phyloP scores from a whole-genome alignment of 176 grass and related monocot genomes.

The Ampelocalamus luodianensis region DNA sequence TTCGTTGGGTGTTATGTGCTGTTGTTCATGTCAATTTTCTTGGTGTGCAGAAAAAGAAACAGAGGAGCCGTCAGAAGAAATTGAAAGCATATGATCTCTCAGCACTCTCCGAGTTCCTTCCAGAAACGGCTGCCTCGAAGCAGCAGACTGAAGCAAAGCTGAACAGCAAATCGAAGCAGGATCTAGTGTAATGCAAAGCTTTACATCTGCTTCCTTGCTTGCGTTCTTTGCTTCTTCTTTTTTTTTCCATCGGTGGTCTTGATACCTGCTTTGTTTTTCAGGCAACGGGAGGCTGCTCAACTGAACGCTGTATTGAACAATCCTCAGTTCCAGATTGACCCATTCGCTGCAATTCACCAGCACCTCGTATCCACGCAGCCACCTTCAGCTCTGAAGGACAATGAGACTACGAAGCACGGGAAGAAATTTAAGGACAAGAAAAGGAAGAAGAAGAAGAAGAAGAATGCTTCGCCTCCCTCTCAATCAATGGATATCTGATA shows the following conservation, averaged over 20 bases:
- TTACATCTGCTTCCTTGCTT: not conserved
- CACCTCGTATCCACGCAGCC: constrained; percentile 61
- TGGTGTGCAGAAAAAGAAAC: constrained; percentile 61
- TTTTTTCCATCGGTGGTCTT: not conserved
- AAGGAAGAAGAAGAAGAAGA: not conserved
- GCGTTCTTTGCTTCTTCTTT: not conserved
- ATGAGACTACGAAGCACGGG: not conserved
- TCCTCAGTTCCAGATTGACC: constrained; percentile 51
- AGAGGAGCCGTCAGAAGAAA: constrained; percentile 65
- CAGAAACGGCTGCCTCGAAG: constrained; percentile 38
- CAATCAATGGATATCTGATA: constrained; percentile 58
- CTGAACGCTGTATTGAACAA: constrained; percentile 57
- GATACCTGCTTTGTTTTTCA: constrained; percentile 16
- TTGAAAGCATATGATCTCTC: constrained; percentile 89
- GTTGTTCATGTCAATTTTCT: not conserved
- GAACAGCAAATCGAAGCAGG: constrained; percentile 79
- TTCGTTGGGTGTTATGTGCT: too few species aligned
- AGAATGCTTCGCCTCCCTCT: constrained; percentile 23
- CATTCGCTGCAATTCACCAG: constrained; percentile 62
- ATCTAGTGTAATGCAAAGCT: constrained; percentile 69
- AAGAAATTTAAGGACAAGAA: constrained; percentile 52
- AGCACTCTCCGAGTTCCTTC: constrained; percentile 66
- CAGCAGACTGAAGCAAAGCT: constrained; percentile 51
- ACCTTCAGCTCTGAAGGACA: constrained; percentile 40
- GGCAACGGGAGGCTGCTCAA: constrained; percentile 58